These are phyloP conservation scores for Penicillium paneum DNA, from an alignment of 2,329 filamentous ascomycete species.

Conservation along the genomic window DNA sequence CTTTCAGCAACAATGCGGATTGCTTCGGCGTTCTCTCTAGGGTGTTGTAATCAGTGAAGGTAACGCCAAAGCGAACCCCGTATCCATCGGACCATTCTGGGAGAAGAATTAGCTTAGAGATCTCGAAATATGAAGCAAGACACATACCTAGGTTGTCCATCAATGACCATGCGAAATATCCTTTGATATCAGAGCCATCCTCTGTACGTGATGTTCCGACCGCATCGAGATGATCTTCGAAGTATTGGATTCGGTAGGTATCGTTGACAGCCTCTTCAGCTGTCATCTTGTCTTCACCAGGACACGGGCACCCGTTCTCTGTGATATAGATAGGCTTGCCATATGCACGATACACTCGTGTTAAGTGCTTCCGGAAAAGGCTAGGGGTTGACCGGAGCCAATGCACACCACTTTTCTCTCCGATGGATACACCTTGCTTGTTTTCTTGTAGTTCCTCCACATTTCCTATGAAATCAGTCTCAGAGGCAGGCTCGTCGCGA, in stretches of 20 bases:
- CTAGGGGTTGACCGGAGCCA: constrained; percentile 17
- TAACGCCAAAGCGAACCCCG: constrained; percentile 27
- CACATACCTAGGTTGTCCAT: constrained; percentile 34
- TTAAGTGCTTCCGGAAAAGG: constrained; percentile 26
- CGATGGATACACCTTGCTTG: constrained; percentile 21
- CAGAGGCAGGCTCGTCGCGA: constrained; percentile 16
- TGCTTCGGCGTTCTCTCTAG: constrained; percentile 27
- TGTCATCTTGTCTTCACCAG: constrained; percentile 34
- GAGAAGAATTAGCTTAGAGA: neutral
- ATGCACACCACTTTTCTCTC: constrained; percentile 20
- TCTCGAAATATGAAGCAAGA: neutral
- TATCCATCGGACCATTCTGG: constrained; percentile 31
- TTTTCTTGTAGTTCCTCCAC: constrained; percentile 22
- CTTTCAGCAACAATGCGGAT: constrained; percentile 23
- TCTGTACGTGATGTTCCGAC: constrained; percentile 29
- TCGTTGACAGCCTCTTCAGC: constrained; percentile 39
- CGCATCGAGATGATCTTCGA: constrained; percentile 40
- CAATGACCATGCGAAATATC: constrained; percentile 36
- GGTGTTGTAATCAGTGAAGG: constrained; percentile 28
- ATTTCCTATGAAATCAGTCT: constrained; percentile 24
- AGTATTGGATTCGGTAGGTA: constrained; percentile 38
- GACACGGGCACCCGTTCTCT: constrained; percentile 36
- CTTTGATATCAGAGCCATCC: constrained; percentile 24
- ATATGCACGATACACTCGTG: constrained; percentile 24
- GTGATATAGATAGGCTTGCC: constrained; percentile 26